Evolutionary conservation across 768 basidiomycete genomes (phyloP), one percentile per base, ranked within the genome.

Genomic region (Gymnopilus dilepis): DNA sequence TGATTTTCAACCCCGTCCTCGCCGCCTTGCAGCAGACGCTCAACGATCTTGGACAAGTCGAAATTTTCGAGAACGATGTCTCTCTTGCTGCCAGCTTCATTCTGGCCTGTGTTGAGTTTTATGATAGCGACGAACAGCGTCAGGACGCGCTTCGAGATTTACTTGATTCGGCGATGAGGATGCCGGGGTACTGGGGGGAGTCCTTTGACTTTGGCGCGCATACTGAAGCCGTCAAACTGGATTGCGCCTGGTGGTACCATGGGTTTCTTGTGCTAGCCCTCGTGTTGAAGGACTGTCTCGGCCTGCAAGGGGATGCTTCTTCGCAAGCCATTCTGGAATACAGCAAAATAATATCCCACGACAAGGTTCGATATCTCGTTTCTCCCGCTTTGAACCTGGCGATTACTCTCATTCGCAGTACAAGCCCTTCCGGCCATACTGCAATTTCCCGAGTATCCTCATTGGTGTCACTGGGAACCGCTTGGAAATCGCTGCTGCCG

Each of bases 391-490:
- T 34, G 50, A 52, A 63, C 42, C 11, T 48, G 26, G 28, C 28
- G 28, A 28, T 56, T 30, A 61, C 28, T 51, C 38, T 48, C 37
- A 17, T 51, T 58, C 40, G 56, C 47, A 67, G 65, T 67, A 58
- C 63, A 67, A 61, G 56, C 56, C 30, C 12, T 64, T 59, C 47
- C 60, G 56, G 56, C 57, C 45, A 15, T 61, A 43, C 51, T 58
- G 51, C 43, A 67, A 67, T 53, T 67, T 67, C 45, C 65, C 63
- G 59, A 52, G 55, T 42, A 63, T 67, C 56, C 63, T 67, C 28
- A n/a, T 64, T 41, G 60, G 65, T 59, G 52, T 48, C 42, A 61
- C 62, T 70, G 71, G 67, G 54, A 64, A 69, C 53, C 50, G 38
- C 57, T n/a, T 63, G n/a, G 21, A 65, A 37, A 21, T 58, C 17